Evolutionary conservation across 345 rosid genomes (phyloP).

Genomic region (Eucalyptus sp.): DNA sequence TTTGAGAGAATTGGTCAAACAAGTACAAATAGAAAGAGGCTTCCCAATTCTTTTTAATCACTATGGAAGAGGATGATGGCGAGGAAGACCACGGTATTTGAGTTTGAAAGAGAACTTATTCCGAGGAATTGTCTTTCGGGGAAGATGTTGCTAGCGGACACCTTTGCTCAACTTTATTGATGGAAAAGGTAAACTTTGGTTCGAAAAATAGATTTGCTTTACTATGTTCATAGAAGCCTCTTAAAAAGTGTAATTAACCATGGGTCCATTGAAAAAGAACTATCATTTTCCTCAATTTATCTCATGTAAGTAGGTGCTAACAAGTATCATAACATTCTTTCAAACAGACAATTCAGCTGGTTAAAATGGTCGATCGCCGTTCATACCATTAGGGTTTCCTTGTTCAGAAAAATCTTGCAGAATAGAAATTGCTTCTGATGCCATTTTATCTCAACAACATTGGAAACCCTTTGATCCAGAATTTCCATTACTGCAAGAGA

Average conservation of each 20-base stretch:
- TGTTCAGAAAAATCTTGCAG: rapidly evolving
- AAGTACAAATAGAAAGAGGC: too few relatives aligned
- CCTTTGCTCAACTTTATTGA: background rate
- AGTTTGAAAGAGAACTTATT: too few relatives aligned
- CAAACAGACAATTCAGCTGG: too few relatives aligned
- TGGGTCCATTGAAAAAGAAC: background rate
- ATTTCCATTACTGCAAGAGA: background rate
- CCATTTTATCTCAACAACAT: background rate
- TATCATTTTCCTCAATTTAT: background rate
- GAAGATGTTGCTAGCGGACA: background rate
- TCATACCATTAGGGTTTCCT: background rate
- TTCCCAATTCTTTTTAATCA: too few relatives aligned
- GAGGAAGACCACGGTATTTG: too few relatives aligned
- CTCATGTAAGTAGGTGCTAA: background rate
- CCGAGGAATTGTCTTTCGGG: too few relatives aligned
- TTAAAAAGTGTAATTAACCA: too few relatives aligned
- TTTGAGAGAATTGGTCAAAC: too few relatives aligned
- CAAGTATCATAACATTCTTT: too few relatives aligned
- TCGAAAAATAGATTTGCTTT: background rate
- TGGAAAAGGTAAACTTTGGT: background rate
- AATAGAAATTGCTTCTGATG: background rate
- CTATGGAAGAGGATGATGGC: too few relatives aligned
- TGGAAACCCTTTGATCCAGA: background rate
- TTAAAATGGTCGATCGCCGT: background rate
- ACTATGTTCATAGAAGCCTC: background rate